A percentile compares a stretch with the other conserved stretches of the same genome.
Conservation (phyloP, 2,329 filamentous ascomycete species). For the Tolypocladium amazonense region DNA sequence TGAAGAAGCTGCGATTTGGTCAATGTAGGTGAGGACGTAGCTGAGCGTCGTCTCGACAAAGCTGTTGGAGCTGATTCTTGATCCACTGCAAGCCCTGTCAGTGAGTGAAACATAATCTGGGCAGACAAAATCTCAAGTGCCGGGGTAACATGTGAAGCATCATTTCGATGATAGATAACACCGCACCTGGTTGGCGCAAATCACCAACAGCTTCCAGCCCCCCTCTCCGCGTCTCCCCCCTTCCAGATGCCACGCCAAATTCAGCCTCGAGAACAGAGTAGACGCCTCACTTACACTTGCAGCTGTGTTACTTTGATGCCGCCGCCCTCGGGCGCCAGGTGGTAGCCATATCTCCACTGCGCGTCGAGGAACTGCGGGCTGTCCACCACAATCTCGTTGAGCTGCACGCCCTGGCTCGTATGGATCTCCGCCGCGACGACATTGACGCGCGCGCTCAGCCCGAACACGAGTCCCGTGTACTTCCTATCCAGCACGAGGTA, state of each 20-base stretch:
- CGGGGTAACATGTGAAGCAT: no score
- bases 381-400: constrained; percentile 68
- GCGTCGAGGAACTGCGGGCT: constrained; percentile 88
- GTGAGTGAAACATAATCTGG: neutral
- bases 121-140: neutral
- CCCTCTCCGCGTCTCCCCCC: neutral
- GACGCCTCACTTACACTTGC: constrained; percentile 52
- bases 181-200: neutral
- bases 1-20: constrained; percentile 25
- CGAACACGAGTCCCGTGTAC: constrained; percentile 68
- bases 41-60: constrained; percentile 89
- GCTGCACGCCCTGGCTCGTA: constrained; percentile 51
- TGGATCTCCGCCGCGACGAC: constrained; percentile 47
- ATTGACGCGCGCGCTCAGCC: constrained; percentile 57
- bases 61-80: constrained; percentile 48
- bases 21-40: constrained; percentile 79
- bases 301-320: constrained; percentile 75
- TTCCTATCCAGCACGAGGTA: constrained; percentile 86
- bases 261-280: neutral
- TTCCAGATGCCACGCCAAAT: neutral
- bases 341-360: constrained; percentile 79
- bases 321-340: constrained; percentile 57
- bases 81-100: constrained; percentile 25
- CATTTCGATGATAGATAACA: neutral
- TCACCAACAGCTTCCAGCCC: neutral